Evolutionary conservation across 768 basidiomycete species (phyloP), one percentile per base, ranked within the genome.

Genomic region (Calocera viscosa): DNA sequence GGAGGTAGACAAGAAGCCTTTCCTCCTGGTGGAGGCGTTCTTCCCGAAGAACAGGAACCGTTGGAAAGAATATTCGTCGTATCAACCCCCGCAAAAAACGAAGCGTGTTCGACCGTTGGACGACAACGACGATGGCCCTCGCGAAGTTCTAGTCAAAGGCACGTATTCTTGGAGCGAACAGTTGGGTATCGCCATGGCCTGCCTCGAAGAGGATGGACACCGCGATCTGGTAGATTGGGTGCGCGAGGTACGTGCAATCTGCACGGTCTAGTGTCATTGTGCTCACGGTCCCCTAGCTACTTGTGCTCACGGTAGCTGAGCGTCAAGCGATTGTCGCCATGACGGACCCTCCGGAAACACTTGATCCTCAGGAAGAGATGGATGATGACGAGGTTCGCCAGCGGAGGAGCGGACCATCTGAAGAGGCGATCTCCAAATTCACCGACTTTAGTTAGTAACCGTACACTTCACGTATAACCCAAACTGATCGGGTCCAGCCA

Each of bases 111-210:
- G n/a, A 1, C 12, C 47, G 60, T 64, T 64, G 71, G 69, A 60
- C 68, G 26, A 72, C 71, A 68, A 74, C 71, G 35, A 68, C 70
- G 0, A 72, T 22, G 53, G 53, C 74, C 82, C 85, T 40, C 82
- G 79, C 16, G 93, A 94, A 64, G 83, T 95, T 32, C 80, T 84
- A 68, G 85, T 95, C 69, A 89, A 90, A 80, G 91, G 90, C 71
- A 91, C 91, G 5, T 88, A 91, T 76, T 85, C 88, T 17, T 89
- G 88, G 86, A 91, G 86, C 71, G 88, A 97, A 72, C 87, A 97
- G 75, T 80, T 98, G 60, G 94, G 90, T 1, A 91, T 97, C 70
- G 86, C 86, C 1, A 82, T 96, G 68, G 85, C 84, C 41, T 82
- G 83, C 53, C 81, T 97, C 14, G 78, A 87, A 10, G 87, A 91